These are phyloP conservation scores for Groenewaldozyma sp. DNA, from an alignment of 1,139 yeast species.

Conservation along the genomic window DNA sequence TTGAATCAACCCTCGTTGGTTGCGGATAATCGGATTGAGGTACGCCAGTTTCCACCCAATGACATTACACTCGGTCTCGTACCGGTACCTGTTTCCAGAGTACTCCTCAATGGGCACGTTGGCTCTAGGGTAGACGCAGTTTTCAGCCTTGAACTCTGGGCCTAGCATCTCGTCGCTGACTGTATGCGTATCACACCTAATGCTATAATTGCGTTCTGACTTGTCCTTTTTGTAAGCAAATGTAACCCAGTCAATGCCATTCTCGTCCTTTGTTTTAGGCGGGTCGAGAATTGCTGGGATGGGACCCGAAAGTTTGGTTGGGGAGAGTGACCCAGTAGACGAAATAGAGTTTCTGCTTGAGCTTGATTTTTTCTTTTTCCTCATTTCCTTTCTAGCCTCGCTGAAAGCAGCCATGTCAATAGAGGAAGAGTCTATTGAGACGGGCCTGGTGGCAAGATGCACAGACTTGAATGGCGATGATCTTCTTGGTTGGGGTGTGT, in stretches of 20 bases:
- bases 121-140: constrained; percentile 40
- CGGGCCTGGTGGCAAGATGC: too few species aligned
- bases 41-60: constrained; percentile 39
- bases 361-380: too few species aligned
- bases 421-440: too few species aligned
- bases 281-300: constrained; percentile 21
- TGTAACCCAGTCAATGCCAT: constrained; percentile 27
- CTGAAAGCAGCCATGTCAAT: too few species aligned
- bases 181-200: constrained; percentile 30
- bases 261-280: constrained; percentile 21
- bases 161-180: constrained; percentile 23
- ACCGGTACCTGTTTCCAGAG: constrained; percentile 36
- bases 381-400: too few species aligned
- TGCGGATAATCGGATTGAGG: constrained; percentile 34
- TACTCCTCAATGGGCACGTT: constrained; percentile 34
- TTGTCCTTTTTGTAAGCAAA: constrained; percentile 30
- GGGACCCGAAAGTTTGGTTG: constrained; percentile 15
- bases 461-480: too few species aligned
- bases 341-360: neutral
- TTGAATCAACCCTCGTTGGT: constrained; percentile 38
- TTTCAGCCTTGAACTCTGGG: constrained; percentile 29
- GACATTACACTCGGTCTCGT: constrained; percentile 39
- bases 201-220: constrained; percentile 24
- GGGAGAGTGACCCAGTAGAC: neutral
- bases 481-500: too few species aligned